Evolutionary conservation across 495 filamentous ascomycete species (phyloP), one percentile per base, ranked within the genome.

Genomic region (Aspergillus conjunctus): DNA sequence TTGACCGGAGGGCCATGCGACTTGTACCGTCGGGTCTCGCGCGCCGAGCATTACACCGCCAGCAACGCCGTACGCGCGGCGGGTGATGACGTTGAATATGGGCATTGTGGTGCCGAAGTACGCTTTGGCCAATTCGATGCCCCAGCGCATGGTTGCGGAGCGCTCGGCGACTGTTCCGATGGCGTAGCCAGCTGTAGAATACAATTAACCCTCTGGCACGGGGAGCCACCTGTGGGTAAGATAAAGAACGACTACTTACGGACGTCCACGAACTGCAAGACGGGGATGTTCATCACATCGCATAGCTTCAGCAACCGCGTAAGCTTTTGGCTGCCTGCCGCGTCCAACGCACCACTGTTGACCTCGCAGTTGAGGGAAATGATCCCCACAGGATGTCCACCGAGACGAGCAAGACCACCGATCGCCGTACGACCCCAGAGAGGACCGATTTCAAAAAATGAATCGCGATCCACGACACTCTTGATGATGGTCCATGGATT

Each of bases 391-490:
- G 85, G 81, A 20, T 67, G 73, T 10, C 85, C 85, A 46, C 71
- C 76, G 15, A 88, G 70, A 15, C 84, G 71, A 8, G 83, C 85
- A 9, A 88, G 72, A 0, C 85, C 85, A 8, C 79, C 75, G 50
- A 88, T 87, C 0, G 82, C 81, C 3, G 84, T 85, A 3, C 79
- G 81, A 6, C 85, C 85, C 85, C 85, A 88, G 4, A 85, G 73
- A 0, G 79, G 64, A 7, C 85, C 85, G 51, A 87, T 87, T 63
- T 87, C 85, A 63, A 88, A 88, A 74, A 80, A 88, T 0, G 80
- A 84, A 32, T 61, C 75, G 3, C 59, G 54, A 64, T 87, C 85
- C 7, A 85, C 80, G 12, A 88, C 79, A 3, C 77, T 80, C 1
- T 64, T 73, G 54, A 88, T 84, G 61, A 87, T 82, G 10, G 75